Evolutionary conservation across 352 stramenopile genomes (phyloP).

Genomic region (Globisporangium orthogonon): DNA sequence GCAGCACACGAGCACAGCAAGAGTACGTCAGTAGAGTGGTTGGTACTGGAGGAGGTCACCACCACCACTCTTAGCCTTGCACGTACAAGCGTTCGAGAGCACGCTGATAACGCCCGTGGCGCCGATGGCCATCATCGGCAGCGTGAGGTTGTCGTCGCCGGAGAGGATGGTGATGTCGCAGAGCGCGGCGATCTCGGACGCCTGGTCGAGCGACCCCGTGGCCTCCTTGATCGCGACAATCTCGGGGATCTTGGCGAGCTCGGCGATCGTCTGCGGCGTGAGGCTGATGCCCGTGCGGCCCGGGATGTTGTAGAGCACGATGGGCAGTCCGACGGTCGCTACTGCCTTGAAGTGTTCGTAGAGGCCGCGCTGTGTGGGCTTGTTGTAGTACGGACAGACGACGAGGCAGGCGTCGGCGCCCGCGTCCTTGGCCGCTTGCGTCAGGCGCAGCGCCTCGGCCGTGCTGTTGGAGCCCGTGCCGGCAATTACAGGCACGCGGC

Average conservation of each 20-base stretch:
- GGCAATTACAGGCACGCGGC: constrained; percentile 91
- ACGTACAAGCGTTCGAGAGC: constrained; percentile 84
- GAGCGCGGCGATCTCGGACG: constrained; percentile 81
- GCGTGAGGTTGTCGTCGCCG: constrained; percentile 87
- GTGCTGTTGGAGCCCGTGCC: constrained; percentile 95
- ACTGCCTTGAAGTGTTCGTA: constrained; percentile 93
- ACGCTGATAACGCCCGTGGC: constrained; percentile 89
- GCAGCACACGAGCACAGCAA: constrained; percentile 4
- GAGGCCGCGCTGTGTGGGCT: constrained; percentile 94
- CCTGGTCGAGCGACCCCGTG: constrained; percentile 90
- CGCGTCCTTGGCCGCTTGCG: constrained; percentile 85
- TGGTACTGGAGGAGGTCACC: not conserved
- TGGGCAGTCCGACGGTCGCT: constrained; percentile 82
- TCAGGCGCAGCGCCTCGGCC: constrained; percentile 78
- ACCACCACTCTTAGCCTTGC: not conserved
- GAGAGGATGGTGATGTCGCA: constrained; percentile 91
- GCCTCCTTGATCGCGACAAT: constrained; percentile 98
- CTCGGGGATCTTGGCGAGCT: constrained; percentile 90
- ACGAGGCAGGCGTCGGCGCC: constrained; percentile 93
- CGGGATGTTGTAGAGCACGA: constrained; percentile 98
- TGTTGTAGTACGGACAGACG: constrained; percentile 99
- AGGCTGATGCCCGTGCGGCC: constrained; percentile 95
- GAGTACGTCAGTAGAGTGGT: not conserved
- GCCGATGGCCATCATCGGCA: constrained; percentile 87
- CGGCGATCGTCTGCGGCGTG: constrained; percentile 90